Conservation (phyloP, 106 monocot species). For the Acanthochlamys bracteata region DNA sequence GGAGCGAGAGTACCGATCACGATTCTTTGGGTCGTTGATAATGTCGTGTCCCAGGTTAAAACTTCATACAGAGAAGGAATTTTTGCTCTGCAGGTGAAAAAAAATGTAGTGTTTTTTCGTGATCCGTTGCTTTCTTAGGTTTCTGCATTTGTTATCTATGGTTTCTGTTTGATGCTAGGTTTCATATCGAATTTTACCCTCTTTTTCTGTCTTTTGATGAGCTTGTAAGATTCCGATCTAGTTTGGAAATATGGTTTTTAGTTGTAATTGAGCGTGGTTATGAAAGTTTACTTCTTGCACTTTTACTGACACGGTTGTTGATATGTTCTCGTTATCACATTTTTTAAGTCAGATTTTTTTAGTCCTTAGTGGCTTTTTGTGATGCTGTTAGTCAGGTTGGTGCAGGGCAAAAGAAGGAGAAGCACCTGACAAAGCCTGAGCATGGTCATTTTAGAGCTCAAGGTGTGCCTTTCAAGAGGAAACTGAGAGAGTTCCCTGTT, state of each 20-base stretch:
- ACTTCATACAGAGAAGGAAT: conserved; percentile 82
- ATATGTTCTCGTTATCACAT: no score
- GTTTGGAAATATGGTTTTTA: no score
- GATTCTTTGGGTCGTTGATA: conserved; percentile 90
- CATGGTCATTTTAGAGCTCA: conserved; percentile 88
- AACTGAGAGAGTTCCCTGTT: conserved; percentile 88
- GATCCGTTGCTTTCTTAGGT: no score
- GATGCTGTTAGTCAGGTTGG: conserved; percentile 58
- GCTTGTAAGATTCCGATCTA: no score
- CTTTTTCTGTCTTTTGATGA: no score
- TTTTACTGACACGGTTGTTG: no score
- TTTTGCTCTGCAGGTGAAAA: conserved; percentile 62
- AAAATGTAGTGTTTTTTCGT: neutral
- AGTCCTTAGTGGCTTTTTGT: conserved; percentile 11
- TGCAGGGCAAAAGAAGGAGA: conserved; percentile 91
- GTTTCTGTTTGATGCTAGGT: no score
- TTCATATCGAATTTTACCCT: no score
- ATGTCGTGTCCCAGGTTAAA: conserved; percentile 87
- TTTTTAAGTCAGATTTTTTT: neutral
- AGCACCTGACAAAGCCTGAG: conserved; percentile 86
- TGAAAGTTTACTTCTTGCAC: no score
- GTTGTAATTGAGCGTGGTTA: no score
- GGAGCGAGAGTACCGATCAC: conserved; percentile 83
- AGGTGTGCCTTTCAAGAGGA: conserved; percentile 84
- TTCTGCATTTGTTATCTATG: no score